Conservation (phyloP, 1,284 basidiomycete species). For the Ceratobasidium sp. region DNA sequence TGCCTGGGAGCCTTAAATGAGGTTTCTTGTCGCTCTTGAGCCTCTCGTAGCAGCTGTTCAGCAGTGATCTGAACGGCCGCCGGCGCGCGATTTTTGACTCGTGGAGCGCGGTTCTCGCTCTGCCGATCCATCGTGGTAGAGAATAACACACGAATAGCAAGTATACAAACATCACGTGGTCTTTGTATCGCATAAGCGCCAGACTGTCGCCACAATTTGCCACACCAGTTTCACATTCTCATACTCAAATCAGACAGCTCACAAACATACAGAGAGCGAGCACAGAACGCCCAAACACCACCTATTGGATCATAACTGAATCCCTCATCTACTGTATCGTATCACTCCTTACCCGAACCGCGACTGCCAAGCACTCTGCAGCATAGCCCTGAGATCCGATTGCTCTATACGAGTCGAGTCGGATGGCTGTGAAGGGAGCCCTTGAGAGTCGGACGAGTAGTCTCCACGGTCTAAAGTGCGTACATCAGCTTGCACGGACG, state of each 20-base stretch:
- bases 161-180: conserved; percentile 31
- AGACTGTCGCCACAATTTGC: neutral
- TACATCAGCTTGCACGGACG: neutral
- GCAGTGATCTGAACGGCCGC: conserved; percentile 97
- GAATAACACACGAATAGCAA: no score
- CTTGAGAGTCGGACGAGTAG: neutral
- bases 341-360: neutral
- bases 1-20: conserved; percentile 93
- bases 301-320: no score
- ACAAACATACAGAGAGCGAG: no score
- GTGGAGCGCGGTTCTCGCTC: conserved; percentile 59
- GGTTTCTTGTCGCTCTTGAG: conserved; percentile 96
- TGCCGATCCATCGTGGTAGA: conserved; percentile 28
- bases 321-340: neutral
- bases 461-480: neutral
- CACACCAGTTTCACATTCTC: neutral
- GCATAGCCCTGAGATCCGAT: neutral
- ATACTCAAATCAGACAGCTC: neutral
- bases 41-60: conserved; percentile 97
- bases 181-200: neutral
- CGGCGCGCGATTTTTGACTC: conserved; percentile 95
- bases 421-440: neutral
- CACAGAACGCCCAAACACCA: no score
- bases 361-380: neutral
- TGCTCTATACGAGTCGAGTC: neutral